Conservation (phyloP, 1,139 yeast genomes). For the Saccharomyces hybrid region DNA sequence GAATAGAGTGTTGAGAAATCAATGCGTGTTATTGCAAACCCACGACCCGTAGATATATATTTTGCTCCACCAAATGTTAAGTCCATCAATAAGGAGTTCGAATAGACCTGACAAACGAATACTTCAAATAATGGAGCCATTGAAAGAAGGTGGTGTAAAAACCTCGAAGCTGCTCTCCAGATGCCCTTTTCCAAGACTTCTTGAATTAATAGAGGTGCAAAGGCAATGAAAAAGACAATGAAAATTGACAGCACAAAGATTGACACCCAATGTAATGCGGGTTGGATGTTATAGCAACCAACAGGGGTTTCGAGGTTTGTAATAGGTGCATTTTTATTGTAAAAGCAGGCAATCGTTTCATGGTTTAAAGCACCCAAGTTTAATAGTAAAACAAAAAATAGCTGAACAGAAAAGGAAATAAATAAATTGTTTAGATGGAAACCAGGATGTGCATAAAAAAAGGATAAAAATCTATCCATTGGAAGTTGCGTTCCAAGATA, state of each 20-base stretch:
- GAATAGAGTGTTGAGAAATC: conserved; percentile 56
- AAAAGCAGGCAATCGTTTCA: conserved; percentile 53
- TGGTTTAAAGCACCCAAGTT: conserved; percentile 60
- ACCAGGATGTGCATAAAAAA: conserved; percentile 89
- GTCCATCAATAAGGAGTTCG: conserved; percentile 61
- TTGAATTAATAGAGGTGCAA: conserved; percentile 70
- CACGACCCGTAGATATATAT: conserved; percentile 80
- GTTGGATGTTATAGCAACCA: conserved; percentile 70
- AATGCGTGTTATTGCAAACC: conserved; percentile 66
- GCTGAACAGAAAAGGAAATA: conserved; percentile 64
- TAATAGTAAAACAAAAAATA: conserved; percentile 59
- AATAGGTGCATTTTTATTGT: conserved; percentile 45
- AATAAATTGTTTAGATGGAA: conserved; percentile 79
- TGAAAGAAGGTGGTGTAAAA: conserved; percentile 60
- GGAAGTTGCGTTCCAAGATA: conserved; percentile 76
- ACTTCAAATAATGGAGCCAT: conserved; percentile 85
- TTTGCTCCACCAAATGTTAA: conserved; percentile 75
- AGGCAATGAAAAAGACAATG: conserved; percentile 76
- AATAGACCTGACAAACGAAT: conserved; percentile 78
- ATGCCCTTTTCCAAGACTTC: conserved; percentile 75
- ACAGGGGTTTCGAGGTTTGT: conserved; percentile 57
- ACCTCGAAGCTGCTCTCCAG: conserved; percentile 51
- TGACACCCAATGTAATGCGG: conserved; percentile 73
- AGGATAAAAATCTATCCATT: conserved; percentile 70
- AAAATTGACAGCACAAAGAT: conserved; percentile 75